Evolutionary conservation across 202 grass and related monocot genomes (phyloP), one percentile per base, ranked within the genome.

Genomic region (Cymbopogon flexuosus): DNA sequence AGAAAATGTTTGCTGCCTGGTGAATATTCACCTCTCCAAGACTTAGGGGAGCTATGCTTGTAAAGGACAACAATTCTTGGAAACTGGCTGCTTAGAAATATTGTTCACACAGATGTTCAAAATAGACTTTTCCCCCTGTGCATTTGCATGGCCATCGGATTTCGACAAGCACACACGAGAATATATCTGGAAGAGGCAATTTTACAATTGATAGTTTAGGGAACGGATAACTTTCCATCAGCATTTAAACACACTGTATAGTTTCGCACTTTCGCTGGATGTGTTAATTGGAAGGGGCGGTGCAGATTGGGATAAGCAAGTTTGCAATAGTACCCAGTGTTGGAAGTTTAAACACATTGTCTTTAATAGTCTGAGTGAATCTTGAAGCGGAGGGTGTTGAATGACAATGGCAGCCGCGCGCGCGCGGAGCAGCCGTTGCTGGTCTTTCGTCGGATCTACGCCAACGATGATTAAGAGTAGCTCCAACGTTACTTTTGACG

Each of bases 311-410:
- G 19, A 58, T 3, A 58, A 58, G 7, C 52, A 58, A 58, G 54
- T 58, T 58, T 23, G 54, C 19, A 58, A 4, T 10, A 57, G 51
- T 56, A 21, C 2, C 47, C 54, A 58, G 19, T 3, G 54, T 58
- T 57, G n/a, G 51, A 22, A 57, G 7, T 57, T 57, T 54, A 54
- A 54, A 22, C 51, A 22, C n/a, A 4, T 19, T 54, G n/a, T 57
- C 8, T 57, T 21, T 2, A 22, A 10, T 10, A 57, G n/a, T 57
- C n/a, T 1, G n/a, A 57, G 3, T 19, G 18, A 56, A 22, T 10
- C 9, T 59, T 59, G 19, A 62, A 40, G 1, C 74, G 77, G 33
- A 97, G 88, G 14, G 84, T 77, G 46, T 90, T n/a, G 49, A 56
- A 56, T 56, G 49, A 52, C 79, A 37, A 90, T 58, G 4, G 45